Evolutionary conservation across 129 eudicot genomes (phyloP).

Genomic region (Pseudognaphalium luteoalbum): DNA sequence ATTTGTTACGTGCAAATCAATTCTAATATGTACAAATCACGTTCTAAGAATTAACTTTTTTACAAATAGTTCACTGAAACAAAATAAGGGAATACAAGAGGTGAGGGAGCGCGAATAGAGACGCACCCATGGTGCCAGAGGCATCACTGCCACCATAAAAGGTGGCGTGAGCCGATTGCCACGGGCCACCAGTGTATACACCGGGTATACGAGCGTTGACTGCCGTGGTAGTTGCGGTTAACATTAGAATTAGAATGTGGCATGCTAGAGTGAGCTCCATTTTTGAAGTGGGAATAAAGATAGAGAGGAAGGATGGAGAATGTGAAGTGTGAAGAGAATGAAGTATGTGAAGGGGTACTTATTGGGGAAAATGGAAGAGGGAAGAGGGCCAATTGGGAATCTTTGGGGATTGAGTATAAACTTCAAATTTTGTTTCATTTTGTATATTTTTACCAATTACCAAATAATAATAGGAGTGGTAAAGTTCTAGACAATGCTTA

Average conservation of each 20-base stretch:
- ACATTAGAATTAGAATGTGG: conserved; percentile 3
- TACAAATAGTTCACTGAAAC: neutral
- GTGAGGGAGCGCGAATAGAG: neutral
- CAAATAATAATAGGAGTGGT: too few relatives aligned
- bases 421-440: neutral
- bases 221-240: conserved; percentile 12
- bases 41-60: neutral
- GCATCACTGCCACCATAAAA: conserved; percentile 57
- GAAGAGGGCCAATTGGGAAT: conserved; percentile 1
- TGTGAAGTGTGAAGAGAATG: conserved; percentile 25
- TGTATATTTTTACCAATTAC: neutral
- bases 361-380: conserved; percentile 9
- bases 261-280: neutral
- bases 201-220: conserved; percentile 41
- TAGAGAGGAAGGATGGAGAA: neutral
- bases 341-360: conserved; percentile 31
- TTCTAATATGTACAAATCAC: too few relatives aligned
- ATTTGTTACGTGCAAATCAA: neutral
- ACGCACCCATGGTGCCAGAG: conserved; percentile 57
- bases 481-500: neutral
- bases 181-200: conserved; percentile 39
- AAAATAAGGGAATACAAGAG: neutral
- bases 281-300: conserved; percentile 18
- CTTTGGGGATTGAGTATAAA: conserved; percentile 17
- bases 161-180: conserved; percentile 55